A percentile compares a stretch with the other conserved stretches of the same genome.
Evolutionary conservation across 2,329 filamentous ascomycete genomes (phyloP).

Genomic region (Beauveria sp.): DNA sequence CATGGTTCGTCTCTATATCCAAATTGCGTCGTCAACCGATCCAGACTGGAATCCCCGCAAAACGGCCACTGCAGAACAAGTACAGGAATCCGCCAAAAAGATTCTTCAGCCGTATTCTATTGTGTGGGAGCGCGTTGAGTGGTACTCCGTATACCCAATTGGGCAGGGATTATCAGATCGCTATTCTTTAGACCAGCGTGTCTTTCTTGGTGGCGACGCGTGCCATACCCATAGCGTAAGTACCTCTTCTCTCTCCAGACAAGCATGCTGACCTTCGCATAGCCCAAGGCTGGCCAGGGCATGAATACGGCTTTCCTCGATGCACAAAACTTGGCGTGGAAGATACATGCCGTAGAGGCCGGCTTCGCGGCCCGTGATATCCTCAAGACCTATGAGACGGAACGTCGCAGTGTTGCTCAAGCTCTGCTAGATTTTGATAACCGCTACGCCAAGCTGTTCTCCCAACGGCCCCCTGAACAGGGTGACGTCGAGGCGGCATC

Average conservation of each 20-base stretch:
- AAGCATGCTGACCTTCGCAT: conserved; percentile 27
- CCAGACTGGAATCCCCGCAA: conserved; percentile 54
- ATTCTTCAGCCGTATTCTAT: conserved; percentile 62
- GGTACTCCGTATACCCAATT: conserved; percentile 72
- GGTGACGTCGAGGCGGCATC: conserved; percentile 65
- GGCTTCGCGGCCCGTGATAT: conserved; percentile 71
- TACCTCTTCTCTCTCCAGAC: conserved; percentile 38
- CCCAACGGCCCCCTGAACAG: conserved; percentile 64
- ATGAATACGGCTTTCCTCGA: conserved; percentile 78
- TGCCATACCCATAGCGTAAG: conserved; percentile 69
- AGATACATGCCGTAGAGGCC: conserved; percentile 82
- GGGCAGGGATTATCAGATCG: conserved; percentile 64
- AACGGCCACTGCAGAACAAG: conserved; percentile 54
- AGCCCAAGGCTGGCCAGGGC: conserved; percentile 70
- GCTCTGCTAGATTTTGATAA: conserved; percentile 80
- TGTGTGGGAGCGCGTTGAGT: conserved; percentile 60
- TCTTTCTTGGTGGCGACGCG: conserved; percentile 71
- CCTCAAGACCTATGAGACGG: conserved; percentile 77
- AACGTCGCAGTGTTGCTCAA: conserved; percentile 79
- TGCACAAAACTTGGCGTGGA: conserved; percentile 89
- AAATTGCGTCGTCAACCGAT: conserved; percentile 55
- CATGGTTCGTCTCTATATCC: conserved; percentile 64
- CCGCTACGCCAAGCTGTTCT: conserved; percentile 85
- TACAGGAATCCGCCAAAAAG: conserved; percentile 57
- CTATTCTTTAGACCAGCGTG: conserved; percentile 59